Evolutionary conservation across 1,284 basidiomycete species (phyloP).

Genomic region (Ganoderma leucocontextum): DNA sequence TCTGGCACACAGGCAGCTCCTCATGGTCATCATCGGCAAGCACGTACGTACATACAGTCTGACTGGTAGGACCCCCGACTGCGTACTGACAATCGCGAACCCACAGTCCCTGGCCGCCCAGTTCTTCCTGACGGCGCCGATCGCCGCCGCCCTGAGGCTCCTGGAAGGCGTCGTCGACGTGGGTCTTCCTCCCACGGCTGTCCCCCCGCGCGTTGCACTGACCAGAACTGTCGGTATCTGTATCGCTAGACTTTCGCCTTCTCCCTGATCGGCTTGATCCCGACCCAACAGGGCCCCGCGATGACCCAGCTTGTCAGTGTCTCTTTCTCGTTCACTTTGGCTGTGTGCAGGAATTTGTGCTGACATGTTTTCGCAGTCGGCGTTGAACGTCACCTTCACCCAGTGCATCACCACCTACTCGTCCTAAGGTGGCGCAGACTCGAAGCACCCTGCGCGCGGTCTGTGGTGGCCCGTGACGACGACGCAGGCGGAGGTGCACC

Average conservation of each 20-base stretch:
- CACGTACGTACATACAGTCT: not conserved
- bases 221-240: not conserved
- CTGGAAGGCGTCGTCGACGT: conserved; percentile 14
- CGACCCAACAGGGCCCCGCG: conserved; percentile 6
- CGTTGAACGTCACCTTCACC: conserved; percentile 8
- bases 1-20: conserved; percentile 7
- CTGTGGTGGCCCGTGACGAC: not conserved
- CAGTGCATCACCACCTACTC: conserved; percentile 9
- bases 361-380: not conserved
- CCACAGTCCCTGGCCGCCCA: conserved; percentile 13
- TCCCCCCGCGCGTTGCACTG: not conserved
- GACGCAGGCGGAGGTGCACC: not conserved
- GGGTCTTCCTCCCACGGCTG: not conserved
- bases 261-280: conserved; percentile 9
- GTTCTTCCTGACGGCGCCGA: conserved; percentile 22
- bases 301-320: conserved; percentile 7
- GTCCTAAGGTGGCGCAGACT: not conserved
- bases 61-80: not conserved
- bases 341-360: too few species aligned
- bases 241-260: conserved; percentile 9
- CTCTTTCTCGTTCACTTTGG: not conserved
- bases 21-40: conserved; percentile 16
- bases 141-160: conserved; percentile 14
- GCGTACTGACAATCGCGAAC: not conserved
- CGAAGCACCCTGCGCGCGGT: not conserved